Evolutionary conservation across 352 stramenopile genomes (phyloP).

Genomic region (Thalassiosira oceanica): DNA sequence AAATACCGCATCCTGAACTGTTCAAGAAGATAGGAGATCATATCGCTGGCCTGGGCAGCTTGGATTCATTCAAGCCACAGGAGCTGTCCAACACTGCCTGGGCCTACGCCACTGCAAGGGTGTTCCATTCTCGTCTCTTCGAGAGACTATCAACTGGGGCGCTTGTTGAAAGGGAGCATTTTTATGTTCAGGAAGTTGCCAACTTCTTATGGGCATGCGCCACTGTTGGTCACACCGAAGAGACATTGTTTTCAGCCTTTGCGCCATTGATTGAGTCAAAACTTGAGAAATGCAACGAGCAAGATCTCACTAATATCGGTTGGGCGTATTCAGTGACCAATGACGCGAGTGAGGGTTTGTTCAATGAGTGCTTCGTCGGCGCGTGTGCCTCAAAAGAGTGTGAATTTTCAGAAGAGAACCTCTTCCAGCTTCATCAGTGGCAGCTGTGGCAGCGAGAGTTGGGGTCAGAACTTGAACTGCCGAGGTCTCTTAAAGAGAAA

Average conservation of each 20-base stretch:
- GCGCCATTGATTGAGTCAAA: background rate
- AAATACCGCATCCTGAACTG: conserved; percentile 11
- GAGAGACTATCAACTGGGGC: conserved; percentile 2
- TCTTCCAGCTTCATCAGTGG: conserved; percentile 21
- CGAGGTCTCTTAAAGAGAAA: conserved; percentile 9
- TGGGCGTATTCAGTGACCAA: conserved; percentile 9
- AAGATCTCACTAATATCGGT: conserved; percentile 5
- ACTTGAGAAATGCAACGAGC: background rate
- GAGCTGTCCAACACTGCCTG: conserved; percentile 9
- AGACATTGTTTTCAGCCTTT: background rate
- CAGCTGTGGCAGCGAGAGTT: conserved; percentile 27
- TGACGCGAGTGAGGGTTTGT: background rate
- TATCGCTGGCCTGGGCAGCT: conserved; percentile 6
- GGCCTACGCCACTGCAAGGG: conserved; percentile 7
- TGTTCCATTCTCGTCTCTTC: conserved; percentile 8
- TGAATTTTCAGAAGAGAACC: background rate
- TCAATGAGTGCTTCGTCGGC: conserved; percentile 1
- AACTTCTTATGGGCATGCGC: conserved; percentile 7
- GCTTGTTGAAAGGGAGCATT: background rate
- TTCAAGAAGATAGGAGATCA: conserved; percentile 12
- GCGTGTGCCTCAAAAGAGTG: background rate
- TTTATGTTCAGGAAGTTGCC: background rate
- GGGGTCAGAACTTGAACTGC: conserved; percentile 1
- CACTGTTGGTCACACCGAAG: background rate
- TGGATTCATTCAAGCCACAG: conserved; percentile 6